phyloP scores from a whole-genome alignment of 345 rosid genomes.

The Erodium maritimum region DNA sequence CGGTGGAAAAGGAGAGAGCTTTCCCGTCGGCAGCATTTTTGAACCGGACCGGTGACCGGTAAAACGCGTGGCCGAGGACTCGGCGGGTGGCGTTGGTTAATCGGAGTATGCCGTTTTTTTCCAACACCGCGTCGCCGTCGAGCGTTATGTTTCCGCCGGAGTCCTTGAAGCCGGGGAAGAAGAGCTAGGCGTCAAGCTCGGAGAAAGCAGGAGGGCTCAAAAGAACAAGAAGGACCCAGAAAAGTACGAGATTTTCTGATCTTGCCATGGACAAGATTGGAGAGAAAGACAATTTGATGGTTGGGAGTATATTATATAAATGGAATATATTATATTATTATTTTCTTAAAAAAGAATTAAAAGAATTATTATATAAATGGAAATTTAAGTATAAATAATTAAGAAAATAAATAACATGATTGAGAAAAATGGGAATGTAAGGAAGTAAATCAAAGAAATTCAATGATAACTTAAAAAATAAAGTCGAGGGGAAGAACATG shows the following conservation, averaged over 20 bases:
- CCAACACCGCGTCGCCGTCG: conserved; percentile 40
- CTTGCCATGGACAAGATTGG: background rate
- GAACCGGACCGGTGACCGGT: conserved; percentile 49
- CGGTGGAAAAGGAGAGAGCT: conserved; percentile 61
- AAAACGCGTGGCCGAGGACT: conserved; percentile 69
- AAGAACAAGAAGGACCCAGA: conserved; percentile 18
- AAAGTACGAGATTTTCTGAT: conserved; percentile 1
- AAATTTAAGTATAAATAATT: too few relatives aligned
- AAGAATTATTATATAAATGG: too few relatives aligned
- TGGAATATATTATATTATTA: too few relatives aligned
- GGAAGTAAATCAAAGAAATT: too few relatives aligned
- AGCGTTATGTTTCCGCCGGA: conserved; percentile 30
- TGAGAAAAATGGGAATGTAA: too few relatives aligned
- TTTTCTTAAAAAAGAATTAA: too few relatives aligned
- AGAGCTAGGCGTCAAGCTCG: conserved; percentile 14
- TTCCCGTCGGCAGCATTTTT: conserved; percentile 28
- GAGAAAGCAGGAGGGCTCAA: conserved; percentile 19
- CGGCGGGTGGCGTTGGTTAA: conserved; percentile 46
- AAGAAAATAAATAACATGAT: too few relatives aligned
- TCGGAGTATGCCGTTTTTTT: conserved; percentile 36
- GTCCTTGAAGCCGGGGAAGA: conserved; percentile 33
- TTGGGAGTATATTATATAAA: too few relatives aligned
- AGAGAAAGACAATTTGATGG: conserved; percentile 3
- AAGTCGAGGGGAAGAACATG: too few relatives aligned
- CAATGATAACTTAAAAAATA: too few relatives aligned